Conservation (phyloP, 352 stramenopile genomes). For the Globisporangium middletonii region DNA sequence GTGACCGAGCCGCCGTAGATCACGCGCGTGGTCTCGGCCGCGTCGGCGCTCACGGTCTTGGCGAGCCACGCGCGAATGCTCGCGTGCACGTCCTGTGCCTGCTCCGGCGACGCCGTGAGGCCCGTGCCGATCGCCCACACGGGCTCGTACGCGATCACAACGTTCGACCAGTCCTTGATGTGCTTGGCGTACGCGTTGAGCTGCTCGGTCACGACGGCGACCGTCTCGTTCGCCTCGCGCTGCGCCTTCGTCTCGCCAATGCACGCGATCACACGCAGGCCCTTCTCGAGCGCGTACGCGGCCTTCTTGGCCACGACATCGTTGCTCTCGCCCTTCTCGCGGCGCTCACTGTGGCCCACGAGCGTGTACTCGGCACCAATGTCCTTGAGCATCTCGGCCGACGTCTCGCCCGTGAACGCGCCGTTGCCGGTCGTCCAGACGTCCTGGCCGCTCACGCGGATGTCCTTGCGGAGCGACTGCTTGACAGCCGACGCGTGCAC, state of each 20-base stretch:
- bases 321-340: constrained; percentile 90
- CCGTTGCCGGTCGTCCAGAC: constrained; percentile 94
- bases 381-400: constrained; percentile 96
- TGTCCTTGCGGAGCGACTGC: constrained; percentile 49
- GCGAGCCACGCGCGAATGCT: constrained; percentile 93
- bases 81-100: constrained; percentile 97
- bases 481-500: constrained; percentile 84
- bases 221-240: constrained; percentile 89
- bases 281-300: constrained; percentile 90
- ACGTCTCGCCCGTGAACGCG: constrained; percentile 97
- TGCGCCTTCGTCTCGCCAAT: constrained; percentile 96
- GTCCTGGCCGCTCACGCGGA: constrained; percentile 90
- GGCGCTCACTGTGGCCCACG: constrained; percentile 95
- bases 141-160: constrained; percentile 97
- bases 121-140: constrained; percentile 98
- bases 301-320: constrained; percentile 92
- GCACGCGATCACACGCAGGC: constrained; percentile 95
- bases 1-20: constrained; percentile 98
- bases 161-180: constrained; percentile 91
- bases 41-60: constrained; percentile 88
- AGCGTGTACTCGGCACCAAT: constrained; percentile 94
- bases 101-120: constrained; percentile 96
- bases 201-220: constrained; percentile 93
- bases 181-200: constrained; percentile 87
- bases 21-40: constrained; percentile 92